phyloP scores from a whole-genome alignment of 225 moss, liverwort and hornwort species.

The Pleurozium schreberi region DNA sequence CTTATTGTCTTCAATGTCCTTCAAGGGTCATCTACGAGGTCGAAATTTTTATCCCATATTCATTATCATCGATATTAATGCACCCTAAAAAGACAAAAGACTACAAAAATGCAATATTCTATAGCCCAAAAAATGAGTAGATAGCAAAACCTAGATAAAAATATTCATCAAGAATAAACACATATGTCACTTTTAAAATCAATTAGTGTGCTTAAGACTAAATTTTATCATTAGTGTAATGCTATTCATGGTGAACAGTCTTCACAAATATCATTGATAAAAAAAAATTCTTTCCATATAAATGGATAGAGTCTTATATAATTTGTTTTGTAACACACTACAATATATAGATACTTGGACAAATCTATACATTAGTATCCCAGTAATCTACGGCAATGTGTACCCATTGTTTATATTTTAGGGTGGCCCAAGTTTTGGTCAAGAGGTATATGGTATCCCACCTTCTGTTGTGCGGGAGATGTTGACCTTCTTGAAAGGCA shows the following conservation, averaged over 20 bases:
- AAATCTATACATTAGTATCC: too few relatives aligned
- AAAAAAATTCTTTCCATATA: neutral
- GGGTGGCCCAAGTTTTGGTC: neutral
- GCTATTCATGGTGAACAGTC: neutral
- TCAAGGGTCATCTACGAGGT: rapidly evolving
- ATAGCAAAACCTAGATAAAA: neutral
- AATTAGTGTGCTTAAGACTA: neutral
- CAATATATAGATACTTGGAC: too few relatives aligned
- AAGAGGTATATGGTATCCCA: neutral
- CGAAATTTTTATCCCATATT: neutral
- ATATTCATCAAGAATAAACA: neutral
- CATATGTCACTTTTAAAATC: neutral
- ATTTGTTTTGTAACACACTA: too few relatives aligned
- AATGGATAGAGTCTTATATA: neutral
- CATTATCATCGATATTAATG: neutral
- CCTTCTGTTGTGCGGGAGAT: neutral
- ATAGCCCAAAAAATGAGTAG: neutral
- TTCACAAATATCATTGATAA: neutral
- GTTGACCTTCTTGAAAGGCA: neutral
- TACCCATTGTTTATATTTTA: neutral
- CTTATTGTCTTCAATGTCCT: neutral
- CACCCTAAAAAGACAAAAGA: neutral
- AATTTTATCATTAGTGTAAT: neutral
- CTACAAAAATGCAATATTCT: neutral
- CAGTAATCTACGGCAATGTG: too few relatives aligned